Evolutionary conservation across 345 rosid species (phyloP), one percentile per base, ranked within the genome.

Genomic region (Populus davidiana): DNA sequence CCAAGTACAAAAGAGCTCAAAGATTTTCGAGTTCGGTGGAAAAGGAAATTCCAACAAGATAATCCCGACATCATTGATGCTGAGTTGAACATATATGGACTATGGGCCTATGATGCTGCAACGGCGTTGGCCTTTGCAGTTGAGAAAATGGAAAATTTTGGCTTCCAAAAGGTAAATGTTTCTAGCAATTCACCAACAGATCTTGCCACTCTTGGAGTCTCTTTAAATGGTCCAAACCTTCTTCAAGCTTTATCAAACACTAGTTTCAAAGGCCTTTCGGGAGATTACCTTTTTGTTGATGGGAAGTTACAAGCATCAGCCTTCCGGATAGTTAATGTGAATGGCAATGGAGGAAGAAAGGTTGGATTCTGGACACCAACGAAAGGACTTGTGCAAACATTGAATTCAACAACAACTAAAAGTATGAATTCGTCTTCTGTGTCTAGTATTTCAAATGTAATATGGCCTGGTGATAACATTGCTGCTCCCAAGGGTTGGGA

Each of bases 81-180:
- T 25, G 81, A 81, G 21, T 39, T 81, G 70, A 81, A 74, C 68
- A 56, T 73, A 12, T 81, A 72, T 38, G 88, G 85, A 18, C 50
- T 79, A 8, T 64, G 83, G 81, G 88, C 86, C 5, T 86, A 88
- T 73, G 91, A 88, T 77, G 81, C 91, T 16, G 65, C 78, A 1
- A 36, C 35, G 61, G 87, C 86, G 1, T n/a, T 88, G 72, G 88
- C 88, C 29, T 68, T 64, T 72, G 88, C 89, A 18, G 75, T 73
- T 5, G 91, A 84, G 77, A 59, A 35, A 31, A 67, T 67, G 8
- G 71, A 14, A n/a, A 47, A 71, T 54, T 54, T 66, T 38, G 31
- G 63, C 18, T 70, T 70, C 62, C 38, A 13, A 21, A 78, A 61
- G 62, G 38, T 25, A 12, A 63, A 81, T 14, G 3, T 70, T 12